Evolutionary conservation across 768 basidiomycete genomes (phyloP).

Genomic region (Podaxis mareebaensis): DNA sequence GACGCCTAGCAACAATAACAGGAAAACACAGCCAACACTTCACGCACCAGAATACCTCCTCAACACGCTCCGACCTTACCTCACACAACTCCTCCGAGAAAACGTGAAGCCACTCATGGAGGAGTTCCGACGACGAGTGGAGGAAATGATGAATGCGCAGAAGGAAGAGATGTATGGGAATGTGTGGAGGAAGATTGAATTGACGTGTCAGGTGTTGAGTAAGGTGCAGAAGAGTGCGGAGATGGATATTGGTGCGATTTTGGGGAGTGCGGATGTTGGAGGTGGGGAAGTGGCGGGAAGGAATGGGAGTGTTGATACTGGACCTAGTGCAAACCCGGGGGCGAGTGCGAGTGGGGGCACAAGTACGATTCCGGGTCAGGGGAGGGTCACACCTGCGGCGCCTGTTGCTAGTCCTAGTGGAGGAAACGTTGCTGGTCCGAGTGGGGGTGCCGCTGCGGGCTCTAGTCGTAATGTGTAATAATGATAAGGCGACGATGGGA

Average conservation of each 20-base stretch:
- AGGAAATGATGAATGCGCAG: constrained; percentile 21
- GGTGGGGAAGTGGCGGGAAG: too few relatives aligned
- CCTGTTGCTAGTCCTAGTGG: background rate
- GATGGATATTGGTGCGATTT: background rate
- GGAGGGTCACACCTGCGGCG: background rate
- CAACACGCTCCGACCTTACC: constrained; percentile 19
- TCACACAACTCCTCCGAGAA: constrained; percentile 18
- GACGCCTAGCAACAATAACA: background rate
- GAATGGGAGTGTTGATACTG: background rate
- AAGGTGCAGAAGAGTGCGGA: constrained; percentile 1
- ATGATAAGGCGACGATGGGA: background rate
- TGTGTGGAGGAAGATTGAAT: constrained; percentile 21
- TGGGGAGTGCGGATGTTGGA: background rate
- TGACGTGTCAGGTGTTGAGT: constrained; percentile 21
- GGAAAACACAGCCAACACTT: background rate
- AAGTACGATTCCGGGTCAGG: background rate
- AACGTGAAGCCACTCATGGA: constrained; percentile 21
- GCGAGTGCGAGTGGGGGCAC: background rate
- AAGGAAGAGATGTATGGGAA: constrained; percentile 21
- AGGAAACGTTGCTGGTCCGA: background rate
- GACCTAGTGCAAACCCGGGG: background rate
- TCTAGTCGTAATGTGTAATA: background rate
- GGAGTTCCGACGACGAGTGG: constrained; percentile 19
- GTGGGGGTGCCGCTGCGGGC: background rate
- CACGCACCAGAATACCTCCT: constrained; percentile 20